Conservation (phyloP, 2,329 filamentous ascomycete genomes). For the Neophaeococcomyces mojaviensis region DNA sequence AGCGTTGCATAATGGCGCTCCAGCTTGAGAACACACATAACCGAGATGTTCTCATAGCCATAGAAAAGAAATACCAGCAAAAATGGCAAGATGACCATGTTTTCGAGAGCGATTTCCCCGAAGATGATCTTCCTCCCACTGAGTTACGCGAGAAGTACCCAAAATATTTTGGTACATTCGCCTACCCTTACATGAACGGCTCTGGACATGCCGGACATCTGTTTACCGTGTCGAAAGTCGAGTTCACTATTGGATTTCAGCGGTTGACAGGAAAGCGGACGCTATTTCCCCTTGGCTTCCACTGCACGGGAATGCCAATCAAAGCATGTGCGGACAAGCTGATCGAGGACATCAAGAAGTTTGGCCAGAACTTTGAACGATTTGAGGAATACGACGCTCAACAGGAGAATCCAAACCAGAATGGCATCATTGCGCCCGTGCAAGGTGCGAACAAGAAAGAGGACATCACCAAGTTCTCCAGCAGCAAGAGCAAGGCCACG, state of each 20-base stretch:
- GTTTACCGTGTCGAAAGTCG: constrained; percentile 86
- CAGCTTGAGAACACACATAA: constrained; percentile 62
- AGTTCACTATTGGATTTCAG: constrained; percentile 80
- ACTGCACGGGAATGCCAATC: constrained; percentile 96
- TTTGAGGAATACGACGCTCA: constrained; percentile 59
- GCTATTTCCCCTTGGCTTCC: constrained; percentile 87
- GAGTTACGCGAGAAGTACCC: constrained; percentile 74
- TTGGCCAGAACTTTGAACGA: constrained; percentile 75
- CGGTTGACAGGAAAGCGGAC: constrained; percentile 84
- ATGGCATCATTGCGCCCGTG: constrained; percentile 52
- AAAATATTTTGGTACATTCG: constrained; percentile 83
- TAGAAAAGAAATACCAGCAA: constrained; percentile 88
- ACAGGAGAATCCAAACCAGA: constrained; percentile 38
- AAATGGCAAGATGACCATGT: constrained; percentile 69
- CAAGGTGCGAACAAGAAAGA: constrained; percentile 57
- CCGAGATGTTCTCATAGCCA: constrained; percentile 69
- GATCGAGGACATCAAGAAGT: constrained; percentile 77
- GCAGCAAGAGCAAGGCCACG: constrained; percentile 85
- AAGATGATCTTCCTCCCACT: constrained; percentile 62
- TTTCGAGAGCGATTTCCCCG: constrained; percentile 82
- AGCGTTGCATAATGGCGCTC: constrained; percentile 21
- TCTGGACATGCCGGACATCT: constrained; percentile 84
- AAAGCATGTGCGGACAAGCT: constrained; percentile 97
- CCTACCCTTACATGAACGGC: constrained; percentile 78
- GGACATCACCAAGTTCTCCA: constrained; percentile 83